Evolutionary conservation across 1,139 yeast genomes (phyloP).

Genomic region (Magnusiomyces fungicola): DNA sequence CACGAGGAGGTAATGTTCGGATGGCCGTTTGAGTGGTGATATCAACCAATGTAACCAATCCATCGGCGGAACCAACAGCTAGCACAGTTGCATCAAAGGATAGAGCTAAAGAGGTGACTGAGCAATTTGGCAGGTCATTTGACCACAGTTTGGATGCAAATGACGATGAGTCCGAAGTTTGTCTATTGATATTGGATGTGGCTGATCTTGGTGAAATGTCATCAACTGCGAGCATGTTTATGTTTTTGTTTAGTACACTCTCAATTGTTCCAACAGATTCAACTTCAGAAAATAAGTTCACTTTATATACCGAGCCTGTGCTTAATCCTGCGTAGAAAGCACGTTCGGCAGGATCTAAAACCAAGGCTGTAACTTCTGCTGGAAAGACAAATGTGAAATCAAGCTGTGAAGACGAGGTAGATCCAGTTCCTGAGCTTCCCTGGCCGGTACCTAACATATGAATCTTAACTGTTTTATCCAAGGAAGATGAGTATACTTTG

Average conservation of each 20-base stretch:
- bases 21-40: slow-evolving; percentile 69
- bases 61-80: slow-evolving; percentile 66
- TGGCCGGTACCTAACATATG: slow-evolving; percentile 26
- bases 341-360: slow-evolving; percentile 79
- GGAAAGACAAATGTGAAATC: slow-evolving; percentile 68
- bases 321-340: slow-evolving; percentile 61
- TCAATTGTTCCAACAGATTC: background rate
- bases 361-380: slow-evolving; percentile 48
- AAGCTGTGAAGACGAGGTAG: background rate
- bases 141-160: slow-evolving; percentile 39
- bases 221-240: slow-evolving; percentile 1
- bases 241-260: background rate
- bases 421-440: background rate
- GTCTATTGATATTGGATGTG: background rate
- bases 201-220: slow-evolving; percentile 30
- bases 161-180: slow-evolving; percentile 25
- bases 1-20: slow-evolving; percentile 52
- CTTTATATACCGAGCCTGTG: slow-evolving; percentile 53
- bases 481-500: slow-evolving; percentile 55
- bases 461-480: slow-evolving; percentile 65
- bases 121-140: slow-evolving; percentile 2
- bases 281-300: slow-evolving; percentile 40
- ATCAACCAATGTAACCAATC: slow-evolving; percentile 64
- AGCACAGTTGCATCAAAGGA: slow-evolving; percentile 72
- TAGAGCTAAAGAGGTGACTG: slow-evolving; percentile 47